A percentile compares a stretch with the other conserved stretches of the same genome.
These are phyloP conservation scores for Thelonectria olida DNA, from an alignment of 2,329 filamentous ascomycete species.

Conservation along the genomic window DNA sequence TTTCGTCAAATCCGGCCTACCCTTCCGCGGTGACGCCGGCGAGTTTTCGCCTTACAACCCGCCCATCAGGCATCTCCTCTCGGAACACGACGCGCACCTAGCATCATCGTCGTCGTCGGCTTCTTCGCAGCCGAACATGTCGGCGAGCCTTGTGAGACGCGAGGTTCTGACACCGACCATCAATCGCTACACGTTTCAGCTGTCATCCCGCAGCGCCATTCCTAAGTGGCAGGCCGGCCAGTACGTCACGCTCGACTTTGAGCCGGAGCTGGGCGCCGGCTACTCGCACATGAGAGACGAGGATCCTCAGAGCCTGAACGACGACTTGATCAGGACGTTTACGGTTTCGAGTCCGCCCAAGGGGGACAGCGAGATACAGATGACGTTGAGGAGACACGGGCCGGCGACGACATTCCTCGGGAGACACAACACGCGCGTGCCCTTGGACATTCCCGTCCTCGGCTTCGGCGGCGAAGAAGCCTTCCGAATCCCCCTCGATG, in stretches of 20 bases:
- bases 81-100: conserved; percentile 56
- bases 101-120: conserved; percentile 1
- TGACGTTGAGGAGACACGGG: conserved; percentile 77
- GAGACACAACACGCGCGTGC: conserved; percentile 59
- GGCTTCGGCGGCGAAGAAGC: conserved; percentile 74
- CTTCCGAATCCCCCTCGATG: conserved; percentile 49
- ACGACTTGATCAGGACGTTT: conserved; percentile 86
- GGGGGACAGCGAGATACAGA: conserved; percentile 65
- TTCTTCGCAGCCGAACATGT: conserved; percentile 32
- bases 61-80: conserved; percentile 69
- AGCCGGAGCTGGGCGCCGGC: conserved; percentile 72
- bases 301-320: conserved; percentile 82
- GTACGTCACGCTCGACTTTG: conserved; percentile 80
- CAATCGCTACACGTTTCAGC: conserved; percentile 66
- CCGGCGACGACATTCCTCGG: conserved; percentile 74
- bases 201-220: conserved; percentile 36
- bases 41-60: conserved; percentile 84
- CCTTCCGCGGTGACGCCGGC: conserved; percentile 70
- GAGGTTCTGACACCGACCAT: conserved; percentile 72
- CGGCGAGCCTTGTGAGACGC: conserved; percentile 67
- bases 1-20: conserved; percentile 71
- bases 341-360: conserved; percentile 74
- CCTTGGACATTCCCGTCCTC: conserved; percentile 72
- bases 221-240: conserved; percentile 73
- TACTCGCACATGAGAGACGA: conserved; percentile 87